Conservation (phyloP, 2,329 filamentous ascomycete genomes). For the Ophiocordyceps camponoti-saundersi region DNA sequence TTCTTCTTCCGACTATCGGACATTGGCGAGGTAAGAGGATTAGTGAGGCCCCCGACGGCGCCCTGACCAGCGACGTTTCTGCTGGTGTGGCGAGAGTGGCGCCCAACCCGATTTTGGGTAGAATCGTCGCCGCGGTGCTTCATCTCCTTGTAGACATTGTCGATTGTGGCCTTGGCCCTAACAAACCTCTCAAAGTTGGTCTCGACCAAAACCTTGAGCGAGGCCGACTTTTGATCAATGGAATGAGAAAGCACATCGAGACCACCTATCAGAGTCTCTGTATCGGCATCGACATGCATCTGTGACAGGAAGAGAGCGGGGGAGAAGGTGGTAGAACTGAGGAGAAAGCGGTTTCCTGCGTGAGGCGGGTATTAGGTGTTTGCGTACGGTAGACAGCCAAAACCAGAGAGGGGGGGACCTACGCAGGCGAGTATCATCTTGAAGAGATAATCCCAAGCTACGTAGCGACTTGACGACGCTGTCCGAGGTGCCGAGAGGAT, state of each 20-base stretch:
- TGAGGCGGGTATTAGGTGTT: constrained; percentile 5
- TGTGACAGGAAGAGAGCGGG: constrained; percentile 84
- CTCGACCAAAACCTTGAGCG: constrained; percentile 88
- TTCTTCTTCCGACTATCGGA: constrained; percentile 62
- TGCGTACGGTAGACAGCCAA: background rate
- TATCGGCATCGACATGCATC: constrained; percentile 74
- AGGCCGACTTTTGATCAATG: constrained; percentile 95
- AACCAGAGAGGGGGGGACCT: constrained; percentile 16
- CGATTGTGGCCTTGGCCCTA: constrained; percentile 90
- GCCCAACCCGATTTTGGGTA: constrained; percentile 21
- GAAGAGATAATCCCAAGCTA: constrained; percentile 59
- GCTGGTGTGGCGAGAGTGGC: constrained; percentile 51
- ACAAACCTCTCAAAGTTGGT: constrained; percentile 98
- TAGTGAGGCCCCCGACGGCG: constrained; percentile 20
- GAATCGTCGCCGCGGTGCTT: constrained; percentile 50
- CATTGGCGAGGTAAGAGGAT: constrained; percentile 17
- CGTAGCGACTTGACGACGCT: constrained; percentile 73
- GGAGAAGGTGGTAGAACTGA: constrained; percentile 91
- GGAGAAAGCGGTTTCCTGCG: constrained; percentile 73
- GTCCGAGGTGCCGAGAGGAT: constrained; percentile 74
- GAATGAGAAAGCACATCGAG: constrained; percentile 76
- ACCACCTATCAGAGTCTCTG: constrained; percentile 61
- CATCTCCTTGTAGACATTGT: constrained; percentile 98
- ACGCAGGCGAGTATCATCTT: constrained; percentile 69
- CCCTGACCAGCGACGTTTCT: constrained; percentile 46